Evolutionary conservation across 306 rosid species (phyloP), one percentile per base, ranked within the genome.

Genomic region (Prunus salicina): DNA sequence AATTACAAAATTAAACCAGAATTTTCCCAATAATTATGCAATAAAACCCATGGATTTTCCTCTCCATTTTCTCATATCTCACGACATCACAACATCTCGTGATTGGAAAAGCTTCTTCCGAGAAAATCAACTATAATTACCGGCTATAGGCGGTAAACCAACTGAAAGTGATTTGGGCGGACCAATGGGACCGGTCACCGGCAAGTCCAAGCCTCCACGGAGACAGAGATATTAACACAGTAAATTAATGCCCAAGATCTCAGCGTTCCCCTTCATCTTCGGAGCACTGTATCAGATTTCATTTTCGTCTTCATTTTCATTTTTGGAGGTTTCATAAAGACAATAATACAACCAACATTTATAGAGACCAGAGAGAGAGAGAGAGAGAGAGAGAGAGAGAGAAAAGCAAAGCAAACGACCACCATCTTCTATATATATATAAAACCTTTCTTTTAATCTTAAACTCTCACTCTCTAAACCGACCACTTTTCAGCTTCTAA

Each of bases 181-280:
- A 24, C 53, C 25, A 3, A 66, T 24, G 57, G 46, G 57, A 41
- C 73, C 75, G 4, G 62, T 67, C 69, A 73, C 69, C 41, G 68
- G 72, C 69, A 12, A 25, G 55, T 74, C 70, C 67, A 74, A 77
- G 55, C 58, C 16, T 15, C 56, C 8, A 24, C 24, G 25, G 43
- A 71, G 68, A 64, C 80, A 79, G 25, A 76, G 82, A 85, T 73
- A 56, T 69, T 52, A 64, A 28, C 67, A 68, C 57, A 51, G 69
- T 65, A 58, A 76, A 72, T 24, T n/a, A 73, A 43, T 57, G 66
- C 79, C 18, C 32, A 61, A 65, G 80, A 80, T 86, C 67, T 82
- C 67, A 57, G 34, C 73, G 76, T 58, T 79, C 32, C 78, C 72
- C 78, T 74, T 70, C 46, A 66, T 56, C 81, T 41, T 74, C 56